A percentile compares a stretch with the other conserved stretches of the same genome.
Evolutionary conservation across 1,284 basidiomycete genomes (phyloP).

Genomic region (Leccinum subspadiceum): DNA sequence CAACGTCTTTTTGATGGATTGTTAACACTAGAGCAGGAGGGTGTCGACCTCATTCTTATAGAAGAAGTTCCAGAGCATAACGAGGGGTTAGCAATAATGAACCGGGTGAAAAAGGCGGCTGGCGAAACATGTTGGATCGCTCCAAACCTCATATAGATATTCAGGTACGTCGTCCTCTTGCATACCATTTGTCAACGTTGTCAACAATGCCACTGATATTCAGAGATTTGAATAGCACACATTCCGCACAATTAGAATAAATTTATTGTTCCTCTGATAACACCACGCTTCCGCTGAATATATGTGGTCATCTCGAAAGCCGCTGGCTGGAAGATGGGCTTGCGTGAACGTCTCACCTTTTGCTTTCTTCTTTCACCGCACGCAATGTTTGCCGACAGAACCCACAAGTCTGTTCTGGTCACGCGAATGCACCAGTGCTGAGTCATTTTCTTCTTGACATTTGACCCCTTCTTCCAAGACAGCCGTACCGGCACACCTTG

Average conservation of each 20-base stretch:
- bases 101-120: conserved; percentile 94
- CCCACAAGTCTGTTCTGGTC: not conserved
- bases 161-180: conserved; percentile 15
- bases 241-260: not conserved
- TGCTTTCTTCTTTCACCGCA: not conserved
- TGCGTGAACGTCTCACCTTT: not conserved
- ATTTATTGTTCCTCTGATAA: not conserved
- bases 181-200: not conserved
- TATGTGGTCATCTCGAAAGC: not conserved
- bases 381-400: not conserved
- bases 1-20: conserved; percentile 87
- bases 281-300: not conserved
- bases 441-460: not conserved
- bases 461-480: not conserved
- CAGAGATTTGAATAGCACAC: not conserved
- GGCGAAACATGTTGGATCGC: conserved; percentile 56
- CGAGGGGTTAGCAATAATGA: conserved; percentile 96
- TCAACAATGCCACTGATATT: not conserved
- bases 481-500: not conserved
- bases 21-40: conserved; percentile 72
- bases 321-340: not conserved
- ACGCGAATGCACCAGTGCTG: not conserved
- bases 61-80: conserved; percentile 83
- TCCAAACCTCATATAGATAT: conserved; percentile 23
- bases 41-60: conserved; percentile 84